Conservation (phyloP, 768 basidiomycete genomes). For the Psilocybe azurescens region DNA sequence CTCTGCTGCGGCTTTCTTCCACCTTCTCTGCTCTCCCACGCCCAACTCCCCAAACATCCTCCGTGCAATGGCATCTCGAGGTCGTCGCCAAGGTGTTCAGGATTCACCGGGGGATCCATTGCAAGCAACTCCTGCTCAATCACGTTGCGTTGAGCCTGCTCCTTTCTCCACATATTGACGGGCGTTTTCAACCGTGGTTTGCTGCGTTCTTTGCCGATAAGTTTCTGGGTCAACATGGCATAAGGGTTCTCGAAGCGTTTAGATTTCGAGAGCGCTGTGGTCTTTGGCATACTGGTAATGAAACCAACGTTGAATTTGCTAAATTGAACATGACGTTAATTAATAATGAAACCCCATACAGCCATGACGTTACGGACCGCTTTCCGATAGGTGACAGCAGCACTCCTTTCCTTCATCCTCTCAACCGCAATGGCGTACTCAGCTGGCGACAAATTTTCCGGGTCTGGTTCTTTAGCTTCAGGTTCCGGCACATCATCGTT, state of each 20-base stretch:
- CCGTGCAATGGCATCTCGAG: background rate
- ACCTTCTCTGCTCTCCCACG: background rate
- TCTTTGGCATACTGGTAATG: background rate
- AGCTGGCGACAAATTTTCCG: background rate
- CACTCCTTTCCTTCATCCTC: background rate
- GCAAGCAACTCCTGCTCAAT: background rate
- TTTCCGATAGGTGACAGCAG: background rate
- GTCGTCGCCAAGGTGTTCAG: background rate
- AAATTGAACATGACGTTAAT: background rate
- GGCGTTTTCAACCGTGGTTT: background rate
- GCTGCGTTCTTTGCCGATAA: background rate
- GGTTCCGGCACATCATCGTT: constrained; percentile 9
- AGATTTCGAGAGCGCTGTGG: background rate
- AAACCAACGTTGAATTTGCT: constrained; percentile 1
- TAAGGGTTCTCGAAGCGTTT: background rate
- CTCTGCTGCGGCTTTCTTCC: background rate
- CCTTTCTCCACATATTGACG: constrained; percentile 1
- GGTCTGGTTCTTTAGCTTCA: background rate
- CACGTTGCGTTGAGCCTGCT: background rate
- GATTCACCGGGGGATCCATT: background rate
- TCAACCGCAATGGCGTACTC: constrained; percentile 4
- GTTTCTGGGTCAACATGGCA: background rate
- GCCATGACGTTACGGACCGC: background rate
- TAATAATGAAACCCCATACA: background rate
- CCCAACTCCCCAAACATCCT: background rate